Evolutionary conservation across 148 eudicot species (phyloP).

Genomic region (Gaultheria prostrata): DNA sequence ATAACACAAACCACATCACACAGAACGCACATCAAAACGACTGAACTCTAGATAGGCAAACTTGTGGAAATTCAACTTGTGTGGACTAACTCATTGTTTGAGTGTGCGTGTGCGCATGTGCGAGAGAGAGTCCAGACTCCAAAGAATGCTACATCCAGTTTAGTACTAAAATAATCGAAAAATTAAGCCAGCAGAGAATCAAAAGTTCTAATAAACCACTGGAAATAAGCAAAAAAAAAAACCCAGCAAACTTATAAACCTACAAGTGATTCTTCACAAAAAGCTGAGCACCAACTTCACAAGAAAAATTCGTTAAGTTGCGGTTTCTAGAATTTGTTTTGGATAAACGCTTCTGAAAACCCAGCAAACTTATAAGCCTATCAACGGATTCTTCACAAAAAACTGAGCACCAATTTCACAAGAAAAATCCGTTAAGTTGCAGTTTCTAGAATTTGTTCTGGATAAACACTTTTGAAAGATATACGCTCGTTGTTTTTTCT

Average conservation of each 20-base stretch:
- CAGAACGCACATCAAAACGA: not conserved
- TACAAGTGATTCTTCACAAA: not conserved
- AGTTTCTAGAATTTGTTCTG: no score
- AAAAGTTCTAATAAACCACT: not conserved
- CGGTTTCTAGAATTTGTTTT: no score
- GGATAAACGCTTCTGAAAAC: not conserved
- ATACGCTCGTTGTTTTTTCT: not conserved
- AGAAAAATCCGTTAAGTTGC: not conserved
- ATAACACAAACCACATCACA: not conserved
- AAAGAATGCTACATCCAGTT: not conserved
- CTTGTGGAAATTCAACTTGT: no score
- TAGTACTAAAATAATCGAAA: not conserved
- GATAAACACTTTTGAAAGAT: not conserved
- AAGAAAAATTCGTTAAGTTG: not conserved
- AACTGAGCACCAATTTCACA: not conserved
- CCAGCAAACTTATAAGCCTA: not conserved
- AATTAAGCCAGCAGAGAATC: not conserved
- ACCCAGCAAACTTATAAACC: slow-evolving; percentile 1
- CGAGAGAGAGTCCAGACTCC: not conserved
- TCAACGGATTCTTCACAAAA: not conserved
- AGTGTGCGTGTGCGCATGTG: no score
- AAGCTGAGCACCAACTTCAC: not conserved
- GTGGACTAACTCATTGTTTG: no score
- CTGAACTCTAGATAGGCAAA: not conserved
- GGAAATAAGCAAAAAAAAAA: not conserved